phyloP scores from a whole-genome alignment of 23 red algal genomes.

The Chondrus crispus region DNA sequence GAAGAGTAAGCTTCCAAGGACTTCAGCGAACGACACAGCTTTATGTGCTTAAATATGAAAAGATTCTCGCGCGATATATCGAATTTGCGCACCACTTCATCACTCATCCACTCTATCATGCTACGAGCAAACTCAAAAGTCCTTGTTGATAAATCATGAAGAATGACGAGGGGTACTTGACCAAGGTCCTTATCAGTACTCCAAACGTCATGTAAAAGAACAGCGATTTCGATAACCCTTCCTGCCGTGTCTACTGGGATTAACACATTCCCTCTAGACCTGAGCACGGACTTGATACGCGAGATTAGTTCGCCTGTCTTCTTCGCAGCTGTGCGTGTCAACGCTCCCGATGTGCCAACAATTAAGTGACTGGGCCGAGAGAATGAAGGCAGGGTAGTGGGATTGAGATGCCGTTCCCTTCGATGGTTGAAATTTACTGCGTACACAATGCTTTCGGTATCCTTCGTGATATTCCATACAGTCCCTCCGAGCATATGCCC shows the following conservation, averaged over 20 bases:
- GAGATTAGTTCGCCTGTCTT: not conserved
- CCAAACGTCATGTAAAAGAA: slow-evolving; percentile 85
- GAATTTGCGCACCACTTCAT: slow-evolving; percentile 79
- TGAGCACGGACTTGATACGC: not conserved
- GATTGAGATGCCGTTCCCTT: slow-evolving; percentile 87
- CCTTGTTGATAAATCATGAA: slow-evolving; percentile 75
- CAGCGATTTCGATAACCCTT: slow-evolving; percentile 86
- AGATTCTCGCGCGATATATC: slow-evolving; percentile 89
- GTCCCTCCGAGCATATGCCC: slow-evolving; percentile 92
- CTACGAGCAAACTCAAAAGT: slow-evolving; percentile 96
- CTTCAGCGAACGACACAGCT: slow-evolving; percentile 54
- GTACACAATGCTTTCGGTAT: slow-evolving; percentile 90
- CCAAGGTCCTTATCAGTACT: slow-evolving; percentile 13
- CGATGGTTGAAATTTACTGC: slow-evolving; percentile 91
- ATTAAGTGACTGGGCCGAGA: slow-evolving; percentile 80
- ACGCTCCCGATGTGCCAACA: slow-evolving; percentile 58
- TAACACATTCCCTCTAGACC: slow-evolving; percentile 76
- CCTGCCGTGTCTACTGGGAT: slow-evolving; percentile 95
- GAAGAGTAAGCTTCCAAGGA: slow-evolving; percentile 61
- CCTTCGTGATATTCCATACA: slow-evolving; percentile 92
- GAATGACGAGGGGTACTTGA: slow-evolving; percentile 63
- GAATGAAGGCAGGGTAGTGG: slow-evolving; percentile 67
- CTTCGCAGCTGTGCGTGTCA: slow-evolving; percentile 28
- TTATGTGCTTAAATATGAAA: slow-evolving; percentile 87
- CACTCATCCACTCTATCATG: slow-evolving; percentile 99